A percentile compares a stretch with the other conserved stretches of the same genome.
These are phyloP conservation scores for Sugiyamaella sp. DNA, from an alignment of 1,139 yeast genomes.

Conservation along the genomic window DNA sequence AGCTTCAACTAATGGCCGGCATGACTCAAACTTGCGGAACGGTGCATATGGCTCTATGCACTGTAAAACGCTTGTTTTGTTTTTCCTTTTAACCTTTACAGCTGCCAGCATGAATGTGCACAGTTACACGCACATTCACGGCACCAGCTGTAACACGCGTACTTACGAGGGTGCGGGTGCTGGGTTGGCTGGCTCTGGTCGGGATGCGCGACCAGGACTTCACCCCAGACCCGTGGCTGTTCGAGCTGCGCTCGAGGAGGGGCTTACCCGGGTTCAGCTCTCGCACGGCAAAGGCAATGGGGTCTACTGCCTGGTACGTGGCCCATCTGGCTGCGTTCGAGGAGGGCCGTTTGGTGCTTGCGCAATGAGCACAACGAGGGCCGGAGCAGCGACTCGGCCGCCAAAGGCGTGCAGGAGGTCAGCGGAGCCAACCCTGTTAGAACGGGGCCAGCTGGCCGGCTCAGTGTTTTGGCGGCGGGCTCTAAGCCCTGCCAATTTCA, in stretches of 20 bases:
- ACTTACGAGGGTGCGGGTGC: neutral
- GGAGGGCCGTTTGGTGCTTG: too few relatives aligned
- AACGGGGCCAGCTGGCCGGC: neutral
- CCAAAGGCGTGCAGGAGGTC: too few relatives aligned
- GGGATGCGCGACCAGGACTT: neutral
- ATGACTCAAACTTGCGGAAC: neutral
- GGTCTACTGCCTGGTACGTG: too few relatives aligned
- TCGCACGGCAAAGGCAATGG: too few relatives aligned
- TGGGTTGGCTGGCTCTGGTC: too few relatives aligned
- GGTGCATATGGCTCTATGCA: neutral
- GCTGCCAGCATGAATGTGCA: neutral
- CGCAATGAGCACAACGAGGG: too few relatives aligned
- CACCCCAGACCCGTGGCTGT: neutral
- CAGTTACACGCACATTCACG: neutral
- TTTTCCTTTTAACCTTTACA: neutral
- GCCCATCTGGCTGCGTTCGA: too few relatives aligned
- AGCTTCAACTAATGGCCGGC: too few relatives aligned
- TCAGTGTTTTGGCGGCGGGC: too few relatives aligned
- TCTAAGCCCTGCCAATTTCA: constrained; percentile 10
- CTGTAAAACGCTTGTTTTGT: neutral
- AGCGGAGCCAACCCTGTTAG: neutral
- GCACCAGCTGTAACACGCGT: neutral
- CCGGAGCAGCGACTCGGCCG: neutral
- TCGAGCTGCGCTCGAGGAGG: neutral
- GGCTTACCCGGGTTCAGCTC: neutral